Evolutionary conservation across 352 stramenopile genomes (phyloP).

Genomic region (Blastocystis sp.): DNA sequence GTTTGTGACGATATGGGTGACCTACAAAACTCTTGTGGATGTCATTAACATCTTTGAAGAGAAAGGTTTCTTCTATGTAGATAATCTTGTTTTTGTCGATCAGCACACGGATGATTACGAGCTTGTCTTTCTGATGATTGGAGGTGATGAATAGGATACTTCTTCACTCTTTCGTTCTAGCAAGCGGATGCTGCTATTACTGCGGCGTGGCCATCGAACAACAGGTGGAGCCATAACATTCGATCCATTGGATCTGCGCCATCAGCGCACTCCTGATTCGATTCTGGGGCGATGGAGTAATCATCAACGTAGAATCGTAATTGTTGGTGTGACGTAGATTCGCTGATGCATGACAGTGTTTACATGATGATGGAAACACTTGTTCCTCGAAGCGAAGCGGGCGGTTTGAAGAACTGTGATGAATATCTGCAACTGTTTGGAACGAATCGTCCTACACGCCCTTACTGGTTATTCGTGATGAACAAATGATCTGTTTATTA

Average conservation of each 20-base stretch:
- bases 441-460: not conserved
- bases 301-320: not conserved
- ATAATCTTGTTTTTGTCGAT: slow-evolving; percentile 42
- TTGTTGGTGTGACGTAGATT: not conserved
- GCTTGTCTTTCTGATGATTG: not conserved
- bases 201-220: not conserved
- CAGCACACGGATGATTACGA: not conserved
- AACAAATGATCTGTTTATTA: slow-evolving; percentile 21
- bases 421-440: slow-evolving; percentile 48
- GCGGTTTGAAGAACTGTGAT: slow-evolving; percentile 10
- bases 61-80: slow-evolving; percentile 60
- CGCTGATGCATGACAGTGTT: not conserved
- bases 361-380: slow-evolving; percentile 31
- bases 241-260: slow-evolving; percentile 43
- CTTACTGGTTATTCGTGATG: not conserved
- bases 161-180: not conserved
- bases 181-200: slow-evolving; percentile 48
- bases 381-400: not conserved
- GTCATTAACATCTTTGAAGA: slow-evolving; percentile 25
- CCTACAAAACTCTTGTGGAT: not conserved
- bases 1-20: slow-evolving; percentile 51
- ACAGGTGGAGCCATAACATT: not conserved
- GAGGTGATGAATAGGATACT: not conserved
- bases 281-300: not conserved
- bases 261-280: slow-evolving; percentile 41